A percentile compares a stretch with the other conserved stretches of the same genome.
Conservation (phyloP, 805 yeast genomes). For the Komagataella pastoris region DNA sequence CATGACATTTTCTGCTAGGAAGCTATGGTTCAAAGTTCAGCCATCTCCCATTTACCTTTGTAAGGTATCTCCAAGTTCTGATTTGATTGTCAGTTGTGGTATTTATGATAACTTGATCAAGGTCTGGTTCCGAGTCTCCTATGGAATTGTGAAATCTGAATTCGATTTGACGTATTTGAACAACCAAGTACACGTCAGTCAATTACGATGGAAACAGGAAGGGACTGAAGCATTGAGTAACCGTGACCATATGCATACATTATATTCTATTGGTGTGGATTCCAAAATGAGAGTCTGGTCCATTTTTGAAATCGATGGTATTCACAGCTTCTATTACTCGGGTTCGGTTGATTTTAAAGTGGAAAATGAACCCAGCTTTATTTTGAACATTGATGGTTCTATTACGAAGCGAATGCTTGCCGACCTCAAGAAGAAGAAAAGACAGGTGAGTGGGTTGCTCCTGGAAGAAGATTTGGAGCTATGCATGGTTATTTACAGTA, state of each 20-base stretch:
- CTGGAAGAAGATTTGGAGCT: slow-evolving; percentile 15
- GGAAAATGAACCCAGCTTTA: not conserved
- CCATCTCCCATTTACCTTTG: slow-evolving; percentile 48
- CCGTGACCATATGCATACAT: not conserved
- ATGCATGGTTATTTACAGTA: slow-evolving; percentile 27
- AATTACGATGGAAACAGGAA: slow-evolving; percentile 36
- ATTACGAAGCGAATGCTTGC: not conserved
- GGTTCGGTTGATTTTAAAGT: slow-evolving; percentile 14
- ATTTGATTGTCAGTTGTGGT: slow-evolving; percentile 51
- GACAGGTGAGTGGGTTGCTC: slow-evolving; percentile 6
- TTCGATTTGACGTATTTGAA: slow-evolving; percentile 59
- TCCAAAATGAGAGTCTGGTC: slow-evolving; percentile 34
- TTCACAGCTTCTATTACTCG: slow-evolving; percentile 40
- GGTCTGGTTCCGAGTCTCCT: slow-evolving; percentile 65
- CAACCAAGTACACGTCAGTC: slow-evolving; percentile 48
- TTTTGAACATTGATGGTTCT: not conserved
- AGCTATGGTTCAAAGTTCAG: slow-evolving; percentile 36
- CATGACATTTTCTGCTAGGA: slow-evolving; percentile 6
- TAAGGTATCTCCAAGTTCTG: slow-evolving; percentile 53
- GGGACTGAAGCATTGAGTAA: not conserved
- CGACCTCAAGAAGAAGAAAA: slow-evolving; percentile 6
- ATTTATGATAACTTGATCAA: slow-evolving; percentile 55
- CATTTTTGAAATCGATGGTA: slow-evolving; percentile 37
- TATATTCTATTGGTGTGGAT: not conserved
- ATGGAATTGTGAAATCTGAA: slow-evolving; percentile 45